These are phyloP conservation scores for Podosphaera xanthii DNA, from an alignment of 2,329 filamentous ascomycete genomes.

Conservation along the genomic window DNA sequence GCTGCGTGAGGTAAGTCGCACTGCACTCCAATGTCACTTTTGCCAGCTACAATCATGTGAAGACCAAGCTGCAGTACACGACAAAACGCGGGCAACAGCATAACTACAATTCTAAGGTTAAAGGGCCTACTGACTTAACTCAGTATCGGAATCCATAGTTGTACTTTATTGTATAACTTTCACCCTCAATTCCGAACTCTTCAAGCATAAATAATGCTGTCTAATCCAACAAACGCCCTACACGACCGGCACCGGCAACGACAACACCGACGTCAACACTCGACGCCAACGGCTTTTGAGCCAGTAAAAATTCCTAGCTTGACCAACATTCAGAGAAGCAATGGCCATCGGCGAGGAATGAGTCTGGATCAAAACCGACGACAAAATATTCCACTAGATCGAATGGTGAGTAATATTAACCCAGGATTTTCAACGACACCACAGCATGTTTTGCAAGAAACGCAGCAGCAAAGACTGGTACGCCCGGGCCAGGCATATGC, in stretches of 20 bases:
- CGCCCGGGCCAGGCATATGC: conserved; percentile 38
- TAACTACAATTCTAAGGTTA: not conserved
- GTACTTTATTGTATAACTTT: conserved; percentile 25
- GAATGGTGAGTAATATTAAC: conserved; percentile 31
- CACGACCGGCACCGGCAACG: conserved; percentile 44
- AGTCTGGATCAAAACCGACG: conserved; percentile 55
- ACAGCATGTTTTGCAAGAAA: conserved; percentile 73
- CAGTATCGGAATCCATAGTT: conserved; percentile 28
- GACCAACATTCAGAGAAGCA: conserved; percentile 31
- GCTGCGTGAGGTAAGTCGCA: conserved; percentile 49
- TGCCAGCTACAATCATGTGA: no score
- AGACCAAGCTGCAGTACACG: no score
- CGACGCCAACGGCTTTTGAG: conserved; percentile 59
- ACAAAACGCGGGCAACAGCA: not conserved
- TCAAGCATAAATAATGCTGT: conserved; percentile 55
- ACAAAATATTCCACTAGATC: conserved; percentile 21
- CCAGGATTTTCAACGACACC: conserved; percentile 26
- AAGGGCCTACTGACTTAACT: conserved; percentile 1
- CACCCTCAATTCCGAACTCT: conserved; percentile 44
- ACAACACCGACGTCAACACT: conserved; percentile 71
- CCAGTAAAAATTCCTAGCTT: conserved; percentile 46
- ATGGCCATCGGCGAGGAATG: conserved; percentile 56
- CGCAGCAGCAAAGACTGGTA: conserved; percentile 69
- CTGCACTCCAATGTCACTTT: not conserved
- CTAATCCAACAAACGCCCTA: conserved; percentile 48